These are phyloP conservation scores for Blastocystis sp. DNA, from an alignment of 352 stramenopile genomes.

Conservation along the genomic window DNA sequence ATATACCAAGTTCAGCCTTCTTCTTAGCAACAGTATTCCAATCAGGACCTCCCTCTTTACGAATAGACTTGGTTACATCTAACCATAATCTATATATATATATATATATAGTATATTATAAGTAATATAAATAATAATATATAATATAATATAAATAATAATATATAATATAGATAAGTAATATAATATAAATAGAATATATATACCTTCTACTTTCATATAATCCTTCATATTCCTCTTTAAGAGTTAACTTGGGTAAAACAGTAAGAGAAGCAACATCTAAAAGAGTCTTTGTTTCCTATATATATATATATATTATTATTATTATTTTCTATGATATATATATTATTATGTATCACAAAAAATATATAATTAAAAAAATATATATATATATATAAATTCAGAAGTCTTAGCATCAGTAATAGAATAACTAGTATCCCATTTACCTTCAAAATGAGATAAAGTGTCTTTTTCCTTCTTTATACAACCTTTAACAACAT, in stretches of 20 bases:
- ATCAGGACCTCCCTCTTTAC: conserved; percentile 4
- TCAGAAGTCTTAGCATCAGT: background rate
- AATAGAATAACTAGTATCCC: conserved; percentile 2
- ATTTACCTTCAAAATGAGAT: conserved; percentile 6
- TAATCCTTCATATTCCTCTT: background rate
- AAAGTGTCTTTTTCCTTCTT: background rate
- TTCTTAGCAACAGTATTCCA: conserved; percentile 16
- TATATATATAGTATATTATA: no score
- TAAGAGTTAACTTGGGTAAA: conserved; percentile 12
- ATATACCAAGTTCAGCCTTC: conserved; percentile 12
- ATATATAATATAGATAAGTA: no score
- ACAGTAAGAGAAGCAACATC: conserved; percentile 17
- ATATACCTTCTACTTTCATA: conserved; percentile 10
- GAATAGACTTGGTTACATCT: conserved; percentile 2
- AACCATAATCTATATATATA: conserved; percentile 13
- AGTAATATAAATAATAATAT: no score
- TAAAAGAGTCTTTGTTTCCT: background rate
- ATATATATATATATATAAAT: no score
- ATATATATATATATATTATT: background rate
- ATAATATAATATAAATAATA: no score
- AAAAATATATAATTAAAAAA: no score
- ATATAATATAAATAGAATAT: no score
- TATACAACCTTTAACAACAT: conserved; percentile 9
- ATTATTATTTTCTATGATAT: background rate
- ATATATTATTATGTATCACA: no score